Evolutionary conservation across 2,329 filamentous ascomycete species (phyloP), one percentile per base, ranked within the genome.

Genomic region (Orbilia javanica): DNA sequence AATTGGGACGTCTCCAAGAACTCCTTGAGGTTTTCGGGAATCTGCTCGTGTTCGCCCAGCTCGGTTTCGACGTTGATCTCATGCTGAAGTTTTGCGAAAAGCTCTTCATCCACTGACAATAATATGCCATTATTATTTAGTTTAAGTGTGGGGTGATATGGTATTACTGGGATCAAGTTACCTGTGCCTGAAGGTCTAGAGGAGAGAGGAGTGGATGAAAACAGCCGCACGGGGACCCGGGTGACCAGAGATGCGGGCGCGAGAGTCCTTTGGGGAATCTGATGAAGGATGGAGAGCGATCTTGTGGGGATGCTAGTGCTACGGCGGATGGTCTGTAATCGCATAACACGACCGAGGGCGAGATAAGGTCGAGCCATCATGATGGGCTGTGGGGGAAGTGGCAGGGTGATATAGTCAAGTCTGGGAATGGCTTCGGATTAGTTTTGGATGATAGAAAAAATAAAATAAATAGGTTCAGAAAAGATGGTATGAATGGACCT

Each of bases 1-100:
- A 94, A 99, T 46, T 91, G 89, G 83, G 91, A 91, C 86, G 93
- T 95, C 83, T 95, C 90, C 57, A 97, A 86, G 85, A 96, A 97
- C 84, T 96, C 93, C 86, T 93, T 91, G 84, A 97, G 89, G 84
- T 91, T 92, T 80, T 90, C 88, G 46, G 93, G 91, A 80, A 92
- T 86, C 80, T 92, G 89, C 82, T 93, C 89, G 79, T 89, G 87
- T 80, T 91, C 88, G 85, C 91, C 91, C 85, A 94, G 90, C 83
- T 94, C 91, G 82, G 90, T 89, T 88, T 98, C 96, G 83, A 97
- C 90, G 84, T 90, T 86, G 81, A 96, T 87, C 87, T 97, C 94
- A 83, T 90, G 91, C 80, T 93, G 89, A 62, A 99, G 89, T 89
- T 98, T 98, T 76, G 90, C 89, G 46, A 90, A 89, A 67, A 99